Percentiles rank a stretch among this genome's conserved stretches.
phyloP scores from a whole-genome alignment of 164 flowering plant species.

The Cinnamomum micranthum region DNA sequence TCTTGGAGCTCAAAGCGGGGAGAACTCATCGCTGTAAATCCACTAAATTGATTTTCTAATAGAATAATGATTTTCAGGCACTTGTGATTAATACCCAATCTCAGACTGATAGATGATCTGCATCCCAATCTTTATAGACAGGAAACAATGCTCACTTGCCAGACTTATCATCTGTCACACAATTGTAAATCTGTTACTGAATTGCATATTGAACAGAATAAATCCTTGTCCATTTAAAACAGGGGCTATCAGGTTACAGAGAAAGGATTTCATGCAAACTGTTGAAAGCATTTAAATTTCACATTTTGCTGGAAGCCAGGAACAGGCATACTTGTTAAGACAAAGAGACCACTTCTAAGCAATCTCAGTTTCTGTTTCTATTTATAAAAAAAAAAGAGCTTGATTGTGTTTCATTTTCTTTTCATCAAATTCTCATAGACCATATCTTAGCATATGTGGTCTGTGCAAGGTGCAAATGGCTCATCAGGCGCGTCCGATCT shows the following conservation, averaged over 20 bases:
- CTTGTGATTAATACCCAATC: background rate
- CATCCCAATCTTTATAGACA: background rate
- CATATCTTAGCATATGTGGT: too few relatives aligned
- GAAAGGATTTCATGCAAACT: background rate
- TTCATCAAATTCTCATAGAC: too few relatives aligned
- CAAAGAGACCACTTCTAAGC: background rate
- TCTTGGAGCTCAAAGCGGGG: background rate
- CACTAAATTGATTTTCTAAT: background rate
- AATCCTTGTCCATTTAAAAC: background rate
- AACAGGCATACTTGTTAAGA: background rate
- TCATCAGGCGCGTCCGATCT: too few relatives aligned
- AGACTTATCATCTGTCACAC: background rate
- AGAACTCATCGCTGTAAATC: background rate
- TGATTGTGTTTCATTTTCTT: too few relatives aligned
- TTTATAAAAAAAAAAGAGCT: too few relatives aligned
- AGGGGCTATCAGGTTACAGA: background rate
- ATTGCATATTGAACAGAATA: background rate
- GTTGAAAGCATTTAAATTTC: background rate
- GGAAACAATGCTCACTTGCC: background rate
- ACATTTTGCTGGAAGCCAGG: background rate
- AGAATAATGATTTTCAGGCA: background rate
- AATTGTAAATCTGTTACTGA: constrained; percentile 1
- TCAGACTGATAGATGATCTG: background rate
- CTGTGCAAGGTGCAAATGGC: too few relatives aligned
- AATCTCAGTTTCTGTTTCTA: too few relatives aligned